These are phyloP conservation scores for Solanum corneliomulleri DNA, from an alignment of 257 asterid species.

Conservation along the genomic window DNA sequence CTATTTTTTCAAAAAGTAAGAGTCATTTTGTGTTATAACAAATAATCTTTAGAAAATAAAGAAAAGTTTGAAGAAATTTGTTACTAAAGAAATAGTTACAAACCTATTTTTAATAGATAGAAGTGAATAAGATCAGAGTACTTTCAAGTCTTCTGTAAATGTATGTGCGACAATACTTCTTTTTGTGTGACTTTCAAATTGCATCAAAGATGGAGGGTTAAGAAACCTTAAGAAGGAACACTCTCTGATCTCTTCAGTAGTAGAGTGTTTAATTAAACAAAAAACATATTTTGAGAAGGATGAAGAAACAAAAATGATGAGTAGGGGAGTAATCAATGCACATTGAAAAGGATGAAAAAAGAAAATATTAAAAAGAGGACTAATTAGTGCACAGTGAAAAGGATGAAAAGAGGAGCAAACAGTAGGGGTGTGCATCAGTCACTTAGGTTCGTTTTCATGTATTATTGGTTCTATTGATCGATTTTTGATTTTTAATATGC, in stretches of 20 bases:
- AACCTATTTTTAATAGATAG: background rate
- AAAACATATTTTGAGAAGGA: background rate
- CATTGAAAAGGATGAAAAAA: too few species aligned
- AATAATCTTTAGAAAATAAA: background rate
- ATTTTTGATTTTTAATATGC: too few species aligned
- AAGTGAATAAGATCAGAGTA: background rate
- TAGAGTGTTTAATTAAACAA: background rate
- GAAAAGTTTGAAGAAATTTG: background rate
- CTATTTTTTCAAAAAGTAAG: too few species aligned
- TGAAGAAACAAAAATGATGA: too few species aligned
- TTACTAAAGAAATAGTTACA: too few species aligned
- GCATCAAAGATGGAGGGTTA: background rate
- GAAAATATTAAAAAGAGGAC: too few species aligned
- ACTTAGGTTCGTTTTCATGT: too few species aligned
- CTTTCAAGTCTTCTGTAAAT: background rate
- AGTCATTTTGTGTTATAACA: background rate
- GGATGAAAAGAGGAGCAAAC: too few species aligned
- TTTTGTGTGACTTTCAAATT: background rate
- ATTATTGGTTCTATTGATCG: too few species aligned
- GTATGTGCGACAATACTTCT: background rate
- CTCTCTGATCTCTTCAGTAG: background rate
- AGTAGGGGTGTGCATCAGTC: background rate
- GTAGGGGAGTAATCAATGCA: too few species aligned
- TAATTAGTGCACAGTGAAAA: too few species aligned
- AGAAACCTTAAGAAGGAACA: constrained; percentile 2